Base-by-base conservation (phyloP, 768 basidiomycete species). In the Jaapia argillacea region DNA sequence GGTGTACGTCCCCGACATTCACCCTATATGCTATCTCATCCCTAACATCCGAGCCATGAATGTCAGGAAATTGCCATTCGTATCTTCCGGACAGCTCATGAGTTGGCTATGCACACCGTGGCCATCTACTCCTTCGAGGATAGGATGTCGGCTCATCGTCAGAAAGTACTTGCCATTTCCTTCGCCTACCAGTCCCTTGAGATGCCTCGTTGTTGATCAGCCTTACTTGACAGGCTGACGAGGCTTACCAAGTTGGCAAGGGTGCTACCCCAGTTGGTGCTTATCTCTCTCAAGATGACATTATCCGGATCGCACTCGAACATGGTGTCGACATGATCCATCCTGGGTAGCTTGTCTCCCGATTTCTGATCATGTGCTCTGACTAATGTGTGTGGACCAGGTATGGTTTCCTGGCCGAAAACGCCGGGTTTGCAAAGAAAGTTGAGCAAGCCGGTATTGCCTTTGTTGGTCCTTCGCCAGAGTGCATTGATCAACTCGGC, bases 271-370 rank as follows among this genome's bases (percentile, higher is more conserved):
- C 96, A 24, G 96, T 99, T 31, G 96, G 72, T 14, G 96, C 96
- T 6, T 99, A 99, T 63, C 85, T 99, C 50, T 84, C 93, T 2
- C 93, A 97, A 61, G 91, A 98, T 54, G 92, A 96, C 56, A 98
- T 99, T 64, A 92, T 99, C 65, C 70, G 81, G 50, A 84, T 92
- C 51, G 90, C 92, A n/a, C 74, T 98, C 36, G 93, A 98, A 64
- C 92, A 98, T 63, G 93, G 90, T 21, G 96, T 99, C 21, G 94
- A 97, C 61, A 98, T 99, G 96, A 98, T 99, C 58, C 96, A 98
- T 65, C 96, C 92, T 7, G 92, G 93, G 89, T 91, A 53, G 57
- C 71, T 62, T 41, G 35, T 40, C 41, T 45, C 27, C 14, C 37
- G 14, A 18, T 21, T 41, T 21, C 31, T 4, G 4, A 26, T 13